These are phyloP conservation scores for Botryosphaeria dothidea DNA, from an alignment of 2,329 filamentous ascomycete species.

Conservation along the genomic window DNA sequence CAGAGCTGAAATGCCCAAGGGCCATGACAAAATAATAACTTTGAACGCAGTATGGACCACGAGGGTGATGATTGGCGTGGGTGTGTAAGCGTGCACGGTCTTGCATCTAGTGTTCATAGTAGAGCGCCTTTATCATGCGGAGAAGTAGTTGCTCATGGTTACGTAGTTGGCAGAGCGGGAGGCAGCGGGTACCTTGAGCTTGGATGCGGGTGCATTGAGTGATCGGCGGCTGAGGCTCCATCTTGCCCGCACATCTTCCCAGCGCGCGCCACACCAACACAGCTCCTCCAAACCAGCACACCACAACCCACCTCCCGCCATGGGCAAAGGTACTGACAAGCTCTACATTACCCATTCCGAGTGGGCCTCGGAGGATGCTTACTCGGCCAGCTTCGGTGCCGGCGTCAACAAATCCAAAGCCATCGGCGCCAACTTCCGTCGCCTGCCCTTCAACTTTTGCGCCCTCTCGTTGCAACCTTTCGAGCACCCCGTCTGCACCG, in stretches of 20 bases:
- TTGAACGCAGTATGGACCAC: no score
- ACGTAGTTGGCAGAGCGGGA: not conserved
- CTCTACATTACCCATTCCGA: conserved; percentile 88
- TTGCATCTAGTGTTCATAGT: not conserved
- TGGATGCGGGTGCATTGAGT: not conserved
- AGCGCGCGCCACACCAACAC: not conserved
- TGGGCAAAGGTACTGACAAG: conserved; percentile 45
- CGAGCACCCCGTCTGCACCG: conserved; percentile 88
- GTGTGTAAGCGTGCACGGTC: no score
- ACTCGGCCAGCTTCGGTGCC: conserved; percentile 75
- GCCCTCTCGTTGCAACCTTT: conserved; percentile 94
- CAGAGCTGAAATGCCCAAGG: no score
- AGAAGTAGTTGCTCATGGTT: not conserved
- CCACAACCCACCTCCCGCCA: conserved; percentile 19
- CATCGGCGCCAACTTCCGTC: conserved; percentile 70
- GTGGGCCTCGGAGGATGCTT: conserved; percentile 90
- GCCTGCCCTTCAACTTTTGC: conserved; percentile 97
- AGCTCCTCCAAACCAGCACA: not conserved
- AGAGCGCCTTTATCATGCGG: not conserved
- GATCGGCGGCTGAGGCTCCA: not conserved
- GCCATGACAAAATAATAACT: no score
- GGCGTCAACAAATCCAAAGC: conserved; percentile 59
- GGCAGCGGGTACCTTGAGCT: not conserved
- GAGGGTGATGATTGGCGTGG: no score
- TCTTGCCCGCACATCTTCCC: not conserved